Conservation (phyloP, 768 basidiomycete genomes). For the Podaxis pistillaris region DNA sequence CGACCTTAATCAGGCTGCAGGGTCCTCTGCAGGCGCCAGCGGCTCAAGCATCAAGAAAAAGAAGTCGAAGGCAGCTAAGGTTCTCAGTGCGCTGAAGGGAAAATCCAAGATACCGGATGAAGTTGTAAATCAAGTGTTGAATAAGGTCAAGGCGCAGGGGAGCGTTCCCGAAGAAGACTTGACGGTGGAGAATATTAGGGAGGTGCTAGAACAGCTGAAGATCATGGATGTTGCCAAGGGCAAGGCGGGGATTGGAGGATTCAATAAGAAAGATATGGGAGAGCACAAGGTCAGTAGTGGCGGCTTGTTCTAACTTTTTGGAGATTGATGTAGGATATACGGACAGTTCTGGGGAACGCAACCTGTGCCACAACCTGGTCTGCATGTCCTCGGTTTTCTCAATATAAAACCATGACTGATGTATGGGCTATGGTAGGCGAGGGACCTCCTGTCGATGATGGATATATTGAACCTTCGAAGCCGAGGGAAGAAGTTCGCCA, state of each 20-base stretch:
- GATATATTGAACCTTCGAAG: slow-evolving; percentile 84
- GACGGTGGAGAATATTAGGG: slow-evolving; percentile 64
- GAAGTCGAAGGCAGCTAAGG: slow-evolving; percentile 66
- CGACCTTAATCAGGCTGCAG: slow-evolving; percentile 17
- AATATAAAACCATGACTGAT: neutral
- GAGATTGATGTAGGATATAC: slow-evolving; percentile 8
- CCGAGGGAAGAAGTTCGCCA: slow-evolving; percentile 78
- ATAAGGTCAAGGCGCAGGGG: slow-evolving; percentile 62
- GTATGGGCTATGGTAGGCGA: slow-evolving; percentile 44
- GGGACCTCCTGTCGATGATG: slow-evolving; percentile 67
- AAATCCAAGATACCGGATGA: slow-evolving; percentile 55
- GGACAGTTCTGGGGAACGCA: slow-evolving; percentile 95
- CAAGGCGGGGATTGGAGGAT: slow-evolving; percentile 72
- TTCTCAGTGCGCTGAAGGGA: slow-evolving; percentile 46
- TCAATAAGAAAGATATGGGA: slow-evolving; percentile 77
- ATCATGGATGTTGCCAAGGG: slow-evolving; percentile 85
- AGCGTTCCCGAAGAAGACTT: slow-evolving; percentile 42
- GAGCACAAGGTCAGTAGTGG: slow-evolving; percentile 72
- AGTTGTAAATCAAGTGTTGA: slow-evolving; percentile 65
- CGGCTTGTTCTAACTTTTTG: neutral
- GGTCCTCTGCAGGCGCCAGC: slow-evolving; percentile 1
- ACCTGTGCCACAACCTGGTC: slow-evolving; percentile 89
- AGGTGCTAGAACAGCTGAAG: slow-evolving; percentile 74
- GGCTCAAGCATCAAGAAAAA: slow-evolving; percentile 60
- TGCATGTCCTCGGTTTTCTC: slow-evolving; percentile 9